Evolutionary conservation across 352 stramenopile species (phyloP).

Genomic region (Achlya hypogyna): DNA sequence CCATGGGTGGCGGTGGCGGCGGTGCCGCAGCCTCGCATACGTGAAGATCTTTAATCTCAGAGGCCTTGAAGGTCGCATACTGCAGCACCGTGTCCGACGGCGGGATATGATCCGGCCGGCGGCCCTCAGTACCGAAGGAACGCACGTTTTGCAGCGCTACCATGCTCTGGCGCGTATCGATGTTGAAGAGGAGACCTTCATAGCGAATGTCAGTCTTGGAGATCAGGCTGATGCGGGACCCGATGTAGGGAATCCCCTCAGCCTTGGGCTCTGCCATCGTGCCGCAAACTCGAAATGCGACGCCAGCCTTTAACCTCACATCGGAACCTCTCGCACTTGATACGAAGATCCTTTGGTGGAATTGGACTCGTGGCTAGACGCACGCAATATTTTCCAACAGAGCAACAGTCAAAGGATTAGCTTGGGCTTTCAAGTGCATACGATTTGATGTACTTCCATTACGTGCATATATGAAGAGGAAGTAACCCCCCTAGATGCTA

Average conservation of each 20-base stretch:
- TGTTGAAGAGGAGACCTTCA: constrained; percentile 80
- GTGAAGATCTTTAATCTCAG: constrained; percentile 80
- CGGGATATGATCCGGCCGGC: constrained; percentile 59
- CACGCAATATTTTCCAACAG: background rate
- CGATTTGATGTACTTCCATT: too few species aligned
- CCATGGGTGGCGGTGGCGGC: constrained; percentile 4
- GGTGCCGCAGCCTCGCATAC: constrained; percentile 63
- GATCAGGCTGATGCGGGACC: constrained; percentile 71
- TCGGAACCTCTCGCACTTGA: background rate
- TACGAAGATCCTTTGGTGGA: background rate
- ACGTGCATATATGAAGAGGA: too few species aligned
- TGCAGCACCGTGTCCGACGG: constrained; percentile 65
- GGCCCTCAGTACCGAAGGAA: constrained; percentile 75
- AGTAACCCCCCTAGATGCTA: too few species aligned
- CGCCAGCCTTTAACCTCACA: background rate
- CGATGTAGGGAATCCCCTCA: constrained; percentile 71
- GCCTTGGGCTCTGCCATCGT: constrained; percentile 6
- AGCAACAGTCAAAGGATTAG: too few species aligned
- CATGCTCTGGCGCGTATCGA: constrained; percentile 75
- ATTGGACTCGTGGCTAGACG: background rate
- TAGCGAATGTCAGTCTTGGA: constrained; percentile 86
- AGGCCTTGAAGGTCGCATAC: constrained; percentile 74
- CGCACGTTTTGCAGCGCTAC: constrained; percentile 71
- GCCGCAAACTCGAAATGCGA: constrained; percentile 5
- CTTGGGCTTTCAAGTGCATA: too few species aligned